Evolutionary conservation across 2,329 filamentous ascomycete species (phyloP).

Genomic region (Arthrobotrys pseudoclavata): DNA sequence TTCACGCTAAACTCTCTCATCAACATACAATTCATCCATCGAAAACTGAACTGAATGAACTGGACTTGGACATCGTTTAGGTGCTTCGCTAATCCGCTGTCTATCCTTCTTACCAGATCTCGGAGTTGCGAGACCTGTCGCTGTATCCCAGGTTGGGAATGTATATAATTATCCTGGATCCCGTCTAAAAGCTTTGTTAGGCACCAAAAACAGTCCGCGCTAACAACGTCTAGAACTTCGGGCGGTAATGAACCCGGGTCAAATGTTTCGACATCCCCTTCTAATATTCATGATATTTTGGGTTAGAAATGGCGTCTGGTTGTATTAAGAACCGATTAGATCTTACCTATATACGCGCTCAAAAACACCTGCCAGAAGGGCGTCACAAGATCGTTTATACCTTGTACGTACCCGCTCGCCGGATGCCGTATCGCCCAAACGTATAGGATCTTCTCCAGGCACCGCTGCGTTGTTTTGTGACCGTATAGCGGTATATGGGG

Average conservation of each 20-base stretch:
- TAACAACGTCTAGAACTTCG: slow-evolving; percentile 92
- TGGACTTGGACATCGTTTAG: slow-evolving; percentile 92
- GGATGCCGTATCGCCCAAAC: slow-evolving; percentile 98
- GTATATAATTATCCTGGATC: slow-evolving; percentile 99
- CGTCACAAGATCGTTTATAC: slow-evolving; percentile 97
- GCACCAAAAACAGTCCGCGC: slow-evolving; percentile 99
- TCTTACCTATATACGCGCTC: slow-evolving; percentile 75
- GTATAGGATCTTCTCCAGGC: slow-evolving; percentile 93
- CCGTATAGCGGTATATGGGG: slow-evolving; percentile 95
- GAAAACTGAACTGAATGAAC: slow-evolving; percentile 99
- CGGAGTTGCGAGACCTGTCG: slow-evolving; percentile 89
- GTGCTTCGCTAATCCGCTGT: slow-evolving; percentile 78
- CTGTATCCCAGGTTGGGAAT: slow-evolving; percentile 96
- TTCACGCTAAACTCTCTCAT: slow-evolving; percentile 98
- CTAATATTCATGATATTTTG: slow-evolving; percentile 32
- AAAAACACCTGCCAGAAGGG: slow-evolving; percentile 99
- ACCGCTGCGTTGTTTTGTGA: slow-evolving; percentile 95
- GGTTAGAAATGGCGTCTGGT: slow-evolving; percentile 12
- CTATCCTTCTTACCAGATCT: slow-evolving; percentile 88
- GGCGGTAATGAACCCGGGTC: slow-evolving; percentile 93
- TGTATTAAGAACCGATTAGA: neutral
- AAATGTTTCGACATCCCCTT: slow-evolving; percentile 69
- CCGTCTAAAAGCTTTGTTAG: slow-evolving; percentile 97
- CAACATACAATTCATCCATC: slow-evolving; percentile 99
- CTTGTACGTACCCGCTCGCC: slow-evolving; percentile 96